phyloP scores from a whole-genome alignment of 306 rosid species.

The Prosopis cineraria region DNA sequence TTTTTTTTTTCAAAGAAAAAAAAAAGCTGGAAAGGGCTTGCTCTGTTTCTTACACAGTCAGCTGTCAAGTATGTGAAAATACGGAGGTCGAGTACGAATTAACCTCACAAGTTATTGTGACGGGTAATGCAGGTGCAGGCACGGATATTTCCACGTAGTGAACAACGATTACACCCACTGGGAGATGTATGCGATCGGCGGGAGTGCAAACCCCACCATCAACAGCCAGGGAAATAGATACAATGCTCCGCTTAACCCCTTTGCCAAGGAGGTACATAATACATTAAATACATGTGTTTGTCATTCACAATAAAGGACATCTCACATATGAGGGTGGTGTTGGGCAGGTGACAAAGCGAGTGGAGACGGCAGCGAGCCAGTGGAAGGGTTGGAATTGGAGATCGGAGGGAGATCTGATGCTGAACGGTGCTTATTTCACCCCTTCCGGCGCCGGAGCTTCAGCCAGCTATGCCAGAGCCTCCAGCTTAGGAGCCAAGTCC shows the following conservation, averaged over 20 bases:
- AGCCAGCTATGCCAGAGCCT: slow-evolving; percentile 93
- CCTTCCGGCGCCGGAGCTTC: slow-evolving; percentile 99
- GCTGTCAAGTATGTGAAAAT: background rate
- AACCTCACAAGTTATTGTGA: slow-evolving; percentile 31
- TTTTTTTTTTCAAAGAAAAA: too few relatives aligned
- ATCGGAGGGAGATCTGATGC: slow-evolving; percentile 84
- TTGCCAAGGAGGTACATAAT: slow-evolving; percentile 88
- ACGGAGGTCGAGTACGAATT: slow-evolving; percentile 17
- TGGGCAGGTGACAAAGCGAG: slow-evolving; percentile 89
- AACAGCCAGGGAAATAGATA: slow-evolving; percentile 99
- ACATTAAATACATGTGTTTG: slow-evolving; percentile 3
- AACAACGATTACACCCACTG: slow-evolving; percentile 99
- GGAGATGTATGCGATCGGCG: slow-evolving; percentile 99
- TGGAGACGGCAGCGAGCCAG: slow-evolving; percentile 61
- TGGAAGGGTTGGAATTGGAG: slow-evolving; percentile 98
- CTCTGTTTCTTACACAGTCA: background rate
- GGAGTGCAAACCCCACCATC: slow-evolving; percentile 93
- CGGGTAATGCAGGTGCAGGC: slow-evolving; percentile 79
- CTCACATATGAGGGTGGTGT: background rate
- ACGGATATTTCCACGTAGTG: slow-evolving; percentile 98
- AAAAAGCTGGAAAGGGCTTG: slow-evolving; percentile 22
- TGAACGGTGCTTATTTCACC: slow-evolving; percentile 91
- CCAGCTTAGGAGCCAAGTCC: slow-evolving; percentile 98
- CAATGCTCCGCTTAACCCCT: slow-evolving; percentile 78
- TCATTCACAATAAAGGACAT: background rate